Evolutionary conservation across 495 filamentous ascomycete species (phyloP).

Genomic region (Lepraria neglecta): DNA sequence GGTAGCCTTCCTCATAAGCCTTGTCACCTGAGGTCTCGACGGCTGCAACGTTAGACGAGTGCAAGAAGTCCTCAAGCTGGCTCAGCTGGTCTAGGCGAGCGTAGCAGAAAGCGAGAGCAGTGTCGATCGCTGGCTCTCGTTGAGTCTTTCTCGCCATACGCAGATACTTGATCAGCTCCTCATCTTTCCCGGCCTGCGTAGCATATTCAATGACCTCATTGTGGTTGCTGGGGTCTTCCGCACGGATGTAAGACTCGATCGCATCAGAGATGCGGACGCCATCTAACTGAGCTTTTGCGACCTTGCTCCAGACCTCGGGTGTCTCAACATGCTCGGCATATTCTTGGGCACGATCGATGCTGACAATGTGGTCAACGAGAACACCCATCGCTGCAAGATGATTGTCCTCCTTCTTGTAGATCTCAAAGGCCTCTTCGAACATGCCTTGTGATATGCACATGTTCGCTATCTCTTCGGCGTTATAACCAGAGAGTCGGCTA

Average conservation of each 20-base stretch:
- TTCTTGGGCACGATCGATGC: conserved; percentile 94
- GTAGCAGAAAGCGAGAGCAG: conserved; percentile 85
- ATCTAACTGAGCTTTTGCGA: conserved; percentile 97
- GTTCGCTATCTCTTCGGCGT: conserved; percentile 82
- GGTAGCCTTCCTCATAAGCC: conserved; percentile 88
- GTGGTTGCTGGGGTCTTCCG: conserved; percentile 88
- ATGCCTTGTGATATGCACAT: conserved; percentile 93
- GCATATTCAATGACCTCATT: conserved; percentile 93
- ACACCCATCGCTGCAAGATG: conserved; percentile 82
- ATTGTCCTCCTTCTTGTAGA: conserved; percentile 95
- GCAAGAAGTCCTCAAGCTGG: conserved; percentile 95
- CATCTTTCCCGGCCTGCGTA: conserved; percentile 93
- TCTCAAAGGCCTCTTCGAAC: conserved; percentile 95
- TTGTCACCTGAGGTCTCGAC: conserved; percentile 95
- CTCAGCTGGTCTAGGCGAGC: conserved; percentile 84
- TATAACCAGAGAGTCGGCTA: conserved; percentile 80
- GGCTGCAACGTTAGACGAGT: conserved; percentile 88
- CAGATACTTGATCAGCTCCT: conserved; percentile 94
- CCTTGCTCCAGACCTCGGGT: conserved; percentile 97
- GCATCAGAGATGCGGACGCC: conserved; percentile 88
- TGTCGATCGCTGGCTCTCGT: conserved; percentile 91
- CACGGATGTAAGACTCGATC: conserved; percentile 95
- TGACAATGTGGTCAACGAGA: conserved; percentile 93
- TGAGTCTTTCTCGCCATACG: conserved; percentile 95
- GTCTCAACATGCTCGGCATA: conserved; percentile 94